phyloP scores from a whole-genome alignment of 371 early-diverging fungal genomes.

The Mucor mucedo region DNA sequence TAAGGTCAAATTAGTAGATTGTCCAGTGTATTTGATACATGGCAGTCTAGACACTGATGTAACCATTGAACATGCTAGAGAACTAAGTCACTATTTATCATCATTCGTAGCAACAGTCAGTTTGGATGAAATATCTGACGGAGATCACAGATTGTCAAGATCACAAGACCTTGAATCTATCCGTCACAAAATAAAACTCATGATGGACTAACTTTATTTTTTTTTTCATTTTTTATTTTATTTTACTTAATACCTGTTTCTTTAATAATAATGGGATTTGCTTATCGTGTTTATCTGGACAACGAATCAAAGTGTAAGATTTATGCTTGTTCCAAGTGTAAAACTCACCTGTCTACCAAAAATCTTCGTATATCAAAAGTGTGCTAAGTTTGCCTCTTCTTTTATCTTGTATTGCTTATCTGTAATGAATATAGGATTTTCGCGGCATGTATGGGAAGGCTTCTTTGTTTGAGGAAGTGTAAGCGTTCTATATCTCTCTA shows the following conservation, averaged over 20 bases:
- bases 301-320: slow-evolving; percentile 42
- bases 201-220: slow-evolving; percentile 10
- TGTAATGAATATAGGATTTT: slow-evolving; percentile 49
- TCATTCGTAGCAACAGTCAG: slow-evolving; percentile 12
- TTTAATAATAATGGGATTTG: slow-evolving; percentile 56
- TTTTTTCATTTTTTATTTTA: slow-evolving; percentile 4
- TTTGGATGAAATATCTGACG: slow-evolving; percentile 31
- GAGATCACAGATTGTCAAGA: slow-evolving; percentile 50
- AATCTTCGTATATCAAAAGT: slow-evolving; percentile 73
- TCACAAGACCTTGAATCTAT: slow-evolving; percentile 28
- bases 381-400: slow-evolving; percentile 10
- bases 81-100: slow-evolving; percentile 13
- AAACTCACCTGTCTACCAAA: slow-evolving; percentile 73
- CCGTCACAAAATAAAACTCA: background rate
- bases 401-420: slow-evolving; percentile 2
- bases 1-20: slow-evolving; percentile 8
- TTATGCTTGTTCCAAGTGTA: slow-evolving; percentile 71
- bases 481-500: slow-evolving; percentile 10
- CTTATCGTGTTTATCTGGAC: slow-evolving; percentile 60
- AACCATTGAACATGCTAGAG: slow-evolving; percentile 18
- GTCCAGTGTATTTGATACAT: slow-evolving; percentile 38
- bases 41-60: slow-evolving; percentile 40
- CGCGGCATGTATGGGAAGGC: slow-evolving; percentile 70
- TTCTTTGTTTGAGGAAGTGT: slow-evolving; percentile 67
- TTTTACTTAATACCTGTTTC: background rate